These are phyloP conservation scores for Isatis lusitanica DNA, from an alignment of 441 rosid species.

Conservation along the genomic window DNA sequence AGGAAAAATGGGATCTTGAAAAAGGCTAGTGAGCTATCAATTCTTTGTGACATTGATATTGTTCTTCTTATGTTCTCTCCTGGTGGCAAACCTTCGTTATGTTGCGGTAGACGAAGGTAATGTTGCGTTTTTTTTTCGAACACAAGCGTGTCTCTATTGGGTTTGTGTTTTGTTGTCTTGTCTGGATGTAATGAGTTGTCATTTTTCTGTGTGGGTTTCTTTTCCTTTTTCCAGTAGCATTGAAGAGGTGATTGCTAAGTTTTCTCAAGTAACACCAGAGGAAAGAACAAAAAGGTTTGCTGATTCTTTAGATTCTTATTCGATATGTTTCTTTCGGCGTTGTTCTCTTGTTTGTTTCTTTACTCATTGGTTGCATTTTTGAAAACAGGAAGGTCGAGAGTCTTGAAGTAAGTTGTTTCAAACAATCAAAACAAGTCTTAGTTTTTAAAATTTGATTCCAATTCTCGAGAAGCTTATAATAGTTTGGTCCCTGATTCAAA, in stretches of 20 bases:
- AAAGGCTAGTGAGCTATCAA: constrained; percentile 76
- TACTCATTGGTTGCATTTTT: constrained; percentile 19
- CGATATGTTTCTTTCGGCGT: not conserved
- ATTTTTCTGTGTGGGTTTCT: not conserved
- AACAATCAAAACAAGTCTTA: constrained; percentile 2
- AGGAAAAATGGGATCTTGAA: constrained; percentile 81
- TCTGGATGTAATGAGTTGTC: not conserved
- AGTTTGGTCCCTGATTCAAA: constrained; percentile 19
- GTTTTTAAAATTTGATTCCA: not conserved
- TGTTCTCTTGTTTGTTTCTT: constrained; percentile 5
- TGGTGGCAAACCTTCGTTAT: constrained; percentile 67
- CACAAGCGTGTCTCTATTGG: not conserved
- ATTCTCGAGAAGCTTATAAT: not conserved
- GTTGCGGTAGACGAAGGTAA: constrained; percentile 69
- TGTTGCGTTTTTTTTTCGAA: not conserved
- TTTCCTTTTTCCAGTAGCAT: constrained; percentile 42
- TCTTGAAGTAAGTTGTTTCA: constrained; percentile 73
- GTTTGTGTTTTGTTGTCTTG: not conserved
- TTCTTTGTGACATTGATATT: constrained; percentile 76
- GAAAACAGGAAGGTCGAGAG: constrained; percentile 76
- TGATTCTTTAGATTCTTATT: not conserved
- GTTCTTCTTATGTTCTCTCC: constrained; percentile 92
- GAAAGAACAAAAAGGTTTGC: constrained; percentile 75
- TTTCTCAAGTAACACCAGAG: constrained; percentile 72
- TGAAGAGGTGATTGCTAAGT: constrained; percentile 70